Evolutionary conservation across 2,329 filamentous ascomycete genomes (phyloP).

Genomic region (Diaporthe eres): DNA sequence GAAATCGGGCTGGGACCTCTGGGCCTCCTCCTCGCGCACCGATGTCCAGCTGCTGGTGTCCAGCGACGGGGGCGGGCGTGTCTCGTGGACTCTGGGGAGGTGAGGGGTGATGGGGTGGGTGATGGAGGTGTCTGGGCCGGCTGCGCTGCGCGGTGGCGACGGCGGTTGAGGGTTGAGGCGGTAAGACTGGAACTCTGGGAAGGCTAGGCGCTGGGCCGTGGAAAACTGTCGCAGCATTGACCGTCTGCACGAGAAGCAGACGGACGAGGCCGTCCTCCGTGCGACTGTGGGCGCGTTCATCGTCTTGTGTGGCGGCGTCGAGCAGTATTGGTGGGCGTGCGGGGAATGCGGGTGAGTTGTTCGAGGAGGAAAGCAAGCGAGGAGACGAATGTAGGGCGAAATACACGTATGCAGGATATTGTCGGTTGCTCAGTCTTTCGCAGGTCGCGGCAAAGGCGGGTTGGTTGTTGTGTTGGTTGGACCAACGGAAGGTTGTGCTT

Average conservation of each 20-base stretch:
- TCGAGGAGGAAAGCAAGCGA: conserved; percentile 11
- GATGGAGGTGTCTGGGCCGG: conserved; percentile 63
- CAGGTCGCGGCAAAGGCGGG: neutral
- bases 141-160: conserved; percentile 58
- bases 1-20: conserved; percentile 70
- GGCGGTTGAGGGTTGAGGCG: conserved; percentile 59
- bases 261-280: conserved; percentile 52
- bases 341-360: conserved; percentile 4
- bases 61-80: conserved; percentile 57
- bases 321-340: neutral
- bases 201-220: conserved; percentile 47
- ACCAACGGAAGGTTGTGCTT: neutral
- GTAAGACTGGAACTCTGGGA: conserved; percentile 65
- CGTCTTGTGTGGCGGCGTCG: conserved; percentile 19
- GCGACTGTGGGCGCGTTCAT: conserved; percentile 61
- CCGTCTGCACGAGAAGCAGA: conserved; percentile 58
- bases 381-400: neutral
- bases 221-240: conserved; percentile 60
- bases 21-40: conserved; percentile 74
- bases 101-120: conserved; percentile 55
- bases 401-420: neutral
- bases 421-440: neutral
- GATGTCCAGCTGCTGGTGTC: conserved; percentile 55
- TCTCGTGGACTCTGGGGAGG: conserved; percentile 67
- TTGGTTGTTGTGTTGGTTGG: conserved; percentile 13